Conservation (phyloP, 345 rosid genomes). For the Pistacia integerrima region DNA sequence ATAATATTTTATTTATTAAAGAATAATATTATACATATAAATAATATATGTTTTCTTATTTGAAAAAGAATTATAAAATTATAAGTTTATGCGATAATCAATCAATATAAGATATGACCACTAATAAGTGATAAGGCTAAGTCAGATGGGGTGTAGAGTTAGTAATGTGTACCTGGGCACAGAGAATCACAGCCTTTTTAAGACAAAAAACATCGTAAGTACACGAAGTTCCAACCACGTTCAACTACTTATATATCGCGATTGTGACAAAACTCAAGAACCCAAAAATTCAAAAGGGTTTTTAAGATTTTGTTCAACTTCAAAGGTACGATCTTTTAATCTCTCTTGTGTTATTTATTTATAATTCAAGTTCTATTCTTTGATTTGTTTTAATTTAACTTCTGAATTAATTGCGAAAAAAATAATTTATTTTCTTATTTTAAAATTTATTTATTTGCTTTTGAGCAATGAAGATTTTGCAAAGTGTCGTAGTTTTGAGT, state of each 20-base stretch:
- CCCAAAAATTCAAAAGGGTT: not conserved
- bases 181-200: conserved; percentile 1
- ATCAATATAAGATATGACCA: no score
- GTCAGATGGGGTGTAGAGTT: no score
- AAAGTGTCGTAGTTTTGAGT: not conserved
- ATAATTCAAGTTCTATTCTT: not conserved
- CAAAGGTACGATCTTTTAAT: not conserved
- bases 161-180: not conserved
- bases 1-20: no score
- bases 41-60: no score
- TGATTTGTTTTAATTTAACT: not conserved
- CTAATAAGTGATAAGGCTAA: no score
- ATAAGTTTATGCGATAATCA: no score
- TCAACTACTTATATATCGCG: not conserved
- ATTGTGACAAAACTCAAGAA: conserved; percentile 7
- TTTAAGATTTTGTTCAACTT: conserved; percentile 12
- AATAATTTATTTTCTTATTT: not conserved
- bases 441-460: not conserved
- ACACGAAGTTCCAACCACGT: not conserved
- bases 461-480: not conserved
- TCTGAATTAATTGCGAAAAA: not conserved
- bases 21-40: no score
- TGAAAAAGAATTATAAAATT: no score
- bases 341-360: not conserved
- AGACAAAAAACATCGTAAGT: not conserved